Base-by-base conservation (phyloP, 2,329 filamentous ascomycete species). In the Sclerotinia trifoliorum region DNA sequence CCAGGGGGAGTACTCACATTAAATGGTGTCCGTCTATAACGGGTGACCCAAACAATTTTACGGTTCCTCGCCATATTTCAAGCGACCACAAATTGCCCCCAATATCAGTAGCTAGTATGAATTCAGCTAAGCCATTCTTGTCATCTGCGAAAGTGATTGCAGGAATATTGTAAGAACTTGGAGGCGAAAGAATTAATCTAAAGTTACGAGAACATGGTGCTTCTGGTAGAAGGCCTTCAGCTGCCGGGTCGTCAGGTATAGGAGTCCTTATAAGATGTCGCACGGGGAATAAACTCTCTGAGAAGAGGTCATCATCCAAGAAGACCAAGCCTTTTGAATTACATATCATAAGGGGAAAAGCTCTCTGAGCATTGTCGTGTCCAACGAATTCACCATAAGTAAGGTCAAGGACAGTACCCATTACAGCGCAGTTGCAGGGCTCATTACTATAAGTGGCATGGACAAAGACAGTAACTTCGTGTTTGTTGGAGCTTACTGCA, bases 401-500 rank as follows among this genome's bases (percentile, higher is more conserved):
- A 62, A 21, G 5, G 29, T 64, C 48, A 3, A 32, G 39, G 5
- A 17, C 17, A 19, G 58, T 11, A 7, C 7, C 46, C 3, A 24
- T 35, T 29, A 35, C 13, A 19, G 21, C 21, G 15, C 58, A 62
- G 39, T 62, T 24, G n/a, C 49, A 51, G 39, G 29, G 17, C 7
- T 66, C n/a, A n/a, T 49, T 48, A 21, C 29, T 26, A 66, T 24
- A 42, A n/a, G 26, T 68, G 19, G 56, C 68, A 54, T 65, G 65
- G 17, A 67, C 48, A 60, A 87, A 87, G 0, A 88, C 81, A 0
- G 81, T 83, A 39, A 91, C 83, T 21, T 80, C 75, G 29, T 82
- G 81, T 0, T 84, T 85, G 77, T 99, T 99, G 0, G 91, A 88
- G 73, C 91, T 92, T 51, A 96, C 89, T 0, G 94, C 95, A 71